phyloP scores from a whole-genome alignment of 2,329 filamentous ascomycete species.

The Diaporthe ilicicola region DNA sequence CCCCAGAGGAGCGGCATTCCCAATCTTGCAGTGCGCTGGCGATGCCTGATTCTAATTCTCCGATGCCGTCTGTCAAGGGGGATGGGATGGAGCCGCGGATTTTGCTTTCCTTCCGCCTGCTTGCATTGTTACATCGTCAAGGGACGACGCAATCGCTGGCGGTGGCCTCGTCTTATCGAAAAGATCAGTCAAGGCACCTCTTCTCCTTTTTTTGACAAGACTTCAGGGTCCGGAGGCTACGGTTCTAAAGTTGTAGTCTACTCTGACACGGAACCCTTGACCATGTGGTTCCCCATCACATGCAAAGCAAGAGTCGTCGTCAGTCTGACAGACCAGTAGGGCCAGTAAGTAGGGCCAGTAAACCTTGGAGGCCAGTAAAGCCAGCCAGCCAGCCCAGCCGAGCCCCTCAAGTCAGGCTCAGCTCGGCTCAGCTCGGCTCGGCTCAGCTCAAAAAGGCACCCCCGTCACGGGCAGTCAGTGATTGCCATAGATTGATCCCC shows the following conservation, averaged over 20 bases:
- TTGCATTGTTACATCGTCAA: background rate
- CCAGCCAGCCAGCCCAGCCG: background rate
- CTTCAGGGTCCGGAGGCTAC: slow-evolving; percentile 7
- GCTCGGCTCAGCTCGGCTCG: background rate
- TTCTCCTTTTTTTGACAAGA: background rate
- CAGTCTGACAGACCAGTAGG: background rate
- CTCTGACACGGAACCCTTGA: slow-evolving; percentile 18
- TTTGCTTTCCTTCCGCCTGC: background rate
- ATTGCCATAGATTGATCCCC: background rate
- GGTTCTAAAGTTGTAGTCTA: background rate
- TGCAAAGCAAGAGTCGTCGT: background rate
- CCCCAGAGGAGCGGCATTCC: slow-evolving; percentile 21
- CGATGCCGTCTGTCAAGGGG: background rate
- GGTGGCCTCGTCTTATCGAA: background rate
- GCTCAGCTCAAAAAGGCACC: background rate
- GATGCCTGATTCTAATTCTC: background rate
- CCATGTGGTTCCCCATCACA: slow-evolving; percentile 4
- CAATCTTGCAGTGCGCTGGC: slow-evolving; percentile 27
- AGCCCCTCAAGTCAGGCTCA: background rate
- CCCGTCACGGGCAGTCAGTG: background rate
- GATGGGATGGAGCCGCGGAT: background rate
- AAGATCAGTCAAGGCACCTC: background rate
- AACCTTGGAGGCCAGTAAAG: too few relatives aligned
- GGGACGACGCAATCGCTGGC: background rate
- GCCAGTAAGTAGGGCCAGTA: too few relatives aligned